Percentiles rank a stretch among this genome's conserved stretches.
Conservation (phyloP, 202 grass and related monocot genomes). For the Hordeum pubiflorum region DNA sequence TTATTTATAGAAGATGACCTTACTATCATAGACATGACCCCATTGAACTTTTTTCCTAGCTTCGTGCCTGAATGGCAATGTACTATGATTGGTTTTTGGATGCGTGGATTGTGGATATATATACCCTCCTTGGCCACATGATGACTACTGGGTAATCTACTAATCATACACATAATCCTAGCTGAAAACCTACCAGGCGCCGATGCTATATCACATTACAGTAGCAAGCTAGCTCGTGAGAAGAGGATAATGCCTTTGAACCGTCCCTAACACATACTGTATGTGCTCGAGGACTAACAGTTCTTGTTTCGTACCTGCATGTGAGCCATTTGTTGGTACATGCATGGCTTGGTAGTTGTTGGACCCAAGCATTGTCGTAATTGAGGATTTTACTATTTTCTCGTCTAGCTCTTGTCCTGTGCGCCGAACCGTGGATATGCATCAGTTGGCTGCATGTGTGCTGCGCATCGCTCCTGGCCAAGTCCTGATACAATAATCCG, state of each 20-base stretch:
- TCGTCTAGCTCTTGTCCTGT: not conserved
- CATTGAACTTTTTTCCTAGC: too few relatives aligned
- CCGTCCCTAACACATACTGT: not conserved
- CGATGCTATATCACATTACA: not conserved
- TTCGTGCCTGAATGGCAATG: not conserved
- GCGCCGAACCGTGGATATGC: not conserved
- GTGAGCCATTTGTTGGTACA: constrained; percentile 27
- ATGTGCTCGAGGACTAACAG: constrained; percentile 17
- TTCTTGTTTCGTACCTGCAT: not conserved
- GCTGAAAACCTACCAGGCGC: not conserved
- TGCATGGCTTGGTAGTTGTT: constrained; percentile 21
- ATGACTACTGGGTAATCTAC: constrained; percentile 2
- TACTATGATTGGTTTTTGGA: constrained; percentile 7
- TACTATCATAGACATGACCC: too few relatives aligned
- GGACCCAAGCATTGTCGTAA: constrained; percentile 10
- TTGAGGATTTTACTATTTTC: not conserved
- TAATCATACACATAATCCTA: not conserved
- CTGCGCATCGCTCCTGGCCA: not conserved
- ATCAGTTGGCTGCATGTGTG: not conserved
- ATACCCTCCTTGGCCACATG: constrained; percentile 21
- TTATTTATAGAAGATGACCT: too few relatives aligned
- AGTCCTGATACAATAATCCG: not conserved
- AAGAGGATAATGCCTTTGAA: constrained; percentile 10
- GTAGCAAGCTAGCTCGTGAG: not conserved
- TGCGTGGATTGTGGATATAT: not conserved